Evolutionary conservation across 768 basidiomycete species (phyloP).

Genomic region (Leucocoprinus leucothites): DNA sequence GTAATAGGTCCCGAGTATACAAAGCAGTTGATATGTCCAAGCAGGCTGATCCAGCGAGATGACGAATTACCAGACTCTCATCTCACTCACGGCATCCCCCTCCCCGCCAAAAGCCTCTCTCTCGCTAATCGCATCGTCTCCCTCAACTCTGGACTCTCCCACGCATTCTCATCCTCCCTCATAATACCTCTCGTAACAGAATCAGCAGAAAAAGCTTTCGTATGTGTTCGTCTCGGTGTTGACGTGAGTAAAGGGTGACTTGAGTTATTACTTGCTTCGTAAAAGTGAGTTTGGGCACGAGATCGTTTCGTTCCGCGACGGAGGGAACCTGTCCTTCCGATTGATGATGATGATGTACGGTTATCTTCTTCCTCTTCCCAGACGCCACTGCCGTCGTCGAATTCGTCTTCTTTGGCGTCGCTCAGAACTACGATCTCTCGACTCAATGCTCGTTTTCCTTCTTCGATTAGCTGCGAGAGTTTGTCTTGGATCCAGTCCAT

Average conservation of each 20-base stretch:
- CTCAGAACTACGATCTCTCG: constrained; percentile 79
- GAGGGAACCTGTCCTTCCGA: neutral
- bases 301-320: constrained; percentile 6
- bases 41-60: no score
- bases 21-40: no score
- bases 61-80: no score
- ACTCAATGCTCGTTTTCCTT: constrained; percentile 74
- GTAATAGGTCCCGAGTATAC: no score
- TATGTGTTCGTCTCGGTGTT: constrained; percentile 13
- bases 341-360: constrained; percentile 12
- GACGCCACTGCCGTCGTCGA: constrained; percentile 69
- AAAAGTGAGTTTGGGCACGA: neutral
- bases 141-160: constrained; percentile 64
- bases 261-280: neutral
- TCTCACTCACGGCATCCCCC: constrained; percentile 7
- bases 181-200: constrained; percentile 13
- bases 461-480: constrained; percentile 66
- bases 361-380: constrained; percentile 68
- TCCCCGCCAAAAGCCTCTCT: constrained; percentile 30
- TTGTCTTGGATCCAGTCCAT: constrained; percentile 85
- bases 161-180: constrained; percentile 45
- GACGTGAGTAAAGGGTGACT: neutral
- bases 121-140: constrained; percentile 73
- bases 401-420: constrained; percentile 69
- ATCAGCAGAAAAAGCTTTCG: constrained; percentile 16